Conservation (phyloP, 345 rosid species). For the Salix caprea region DNA sequence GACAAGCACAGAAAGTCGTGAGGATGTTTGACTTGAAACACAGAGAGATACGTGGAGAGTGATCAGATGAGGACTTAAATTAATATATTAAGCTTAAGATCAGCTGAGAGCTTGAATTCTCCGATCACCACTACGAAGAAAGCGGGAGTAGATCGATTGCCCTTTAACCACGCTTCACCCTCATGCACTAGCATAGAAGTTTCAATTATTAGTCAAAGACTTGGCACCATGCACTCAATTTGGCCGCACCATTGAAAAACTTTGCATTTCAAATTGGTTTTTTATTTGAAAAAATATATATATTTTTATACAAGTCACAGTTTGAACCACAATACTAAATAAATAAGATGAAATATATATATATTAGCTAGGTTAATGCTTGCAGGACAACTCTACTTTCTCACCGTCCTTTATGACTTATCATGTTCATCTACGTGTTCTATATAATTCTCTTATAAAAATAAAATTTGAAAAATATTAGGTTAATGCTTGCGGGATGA, state of each 20-base stretch:
- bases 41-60: too few relatives aligned
- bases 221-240: neutral
- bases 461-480: too few relatives aligned
- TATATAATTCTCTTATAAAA: too few relatives aligned
- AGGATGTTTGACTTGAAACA: too few relatives aligned
- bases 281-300: neutral
- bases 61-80: neutral
- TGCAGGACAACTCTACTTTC: neutral
- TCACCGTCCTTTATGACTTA: too few relatives aligned
- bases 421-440: too few relatives aligned
- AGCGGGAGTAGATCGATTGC: neutral
- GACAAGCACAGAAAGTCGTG: slow-evolving; percentile 11
- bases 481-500: too few relatives aligned
- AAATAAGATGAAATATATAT: too few relatives aligned
- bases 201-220: neutral
- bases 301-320: too few relatives aligned
- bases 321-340: too few relatives aligned
- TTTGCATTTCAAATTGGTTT: neutral
- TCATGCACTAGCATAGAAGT: neutral
- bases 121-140: neutral
- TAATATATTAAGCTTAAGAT: neutral
- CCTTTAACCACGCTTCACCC: neutral
- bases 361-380: neutral
- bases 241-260: too few relatives aligned
- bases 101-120: neutral